These are phyloP conservation scores for Anthoceros angustus DNA, from an alignment of 225 moss, liverwort and hornwort genomes.

Conservation along the genomic window DNA sequence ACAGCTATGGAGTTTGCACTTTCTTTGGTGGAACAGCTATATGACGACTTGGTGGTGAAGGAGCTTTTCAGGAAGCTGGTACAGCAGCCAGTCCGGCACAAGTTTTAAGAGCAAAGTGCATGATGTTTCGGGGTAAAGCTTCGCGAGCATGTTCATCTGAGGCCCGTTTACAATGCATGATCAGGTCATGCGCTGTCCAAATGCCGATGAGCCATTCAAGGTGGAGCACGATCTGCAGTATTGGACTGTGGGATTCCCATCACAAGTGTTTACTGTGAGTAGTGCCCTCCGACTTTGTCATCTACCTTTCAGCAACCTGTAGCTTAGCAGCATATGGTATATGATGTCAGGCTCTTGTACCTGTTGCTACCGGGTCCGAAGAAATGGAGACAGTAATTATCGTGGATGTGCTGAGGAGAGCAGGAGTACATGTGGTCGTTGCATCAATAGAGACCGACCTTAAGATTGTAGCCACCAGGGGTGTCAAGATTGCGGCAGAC, in stretches of 20 bases:
- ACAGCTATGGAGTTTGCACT: conserved; percentile 72
- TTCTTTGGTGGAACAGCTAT: conserved; percentile 73
- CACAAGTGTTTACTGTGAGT: background rate
- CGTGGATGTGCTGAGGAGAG: conserved; percentile 76
- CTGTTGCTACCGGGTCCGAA: conserved; percentile 75
- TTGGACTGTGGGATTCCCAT: background rate
- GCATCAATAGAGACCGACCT: conserved; percentile 65
- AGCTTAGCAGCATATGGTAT: background rate
- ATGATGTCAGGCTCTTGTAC: conserved; percentile 35
- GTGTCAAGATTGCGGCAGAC: conserved; percentile 71
- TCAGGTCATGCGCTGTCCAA: conserved; percentile 3
- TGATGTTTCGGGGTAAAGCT: no score
- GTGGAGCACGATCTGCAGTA: background rate
- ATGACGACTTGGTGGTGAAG: conserved; percentile 36
- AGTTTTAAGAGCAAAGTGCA: no score
- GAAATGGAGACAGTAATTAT: conserved; percentile 90
- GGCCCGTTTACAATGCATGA: background rate
- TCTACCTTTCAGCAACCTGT: background rate
- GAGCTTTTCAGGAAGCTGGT: conserved; percentile 47
- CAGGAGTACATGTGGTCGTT: conserved; percentile 63
- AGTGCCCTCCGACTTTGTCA: background rate
- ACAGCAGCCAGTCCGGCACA: background rate
- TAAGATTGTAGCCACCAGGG: conserved; percentile 50
- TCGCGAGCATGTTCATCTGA: background rate
- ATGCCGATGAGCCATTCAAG: background rate